Base-by-base conservation (phyloP, 192 early-diverging fungal genomes). In the Gigaspora rosea region DNA sequence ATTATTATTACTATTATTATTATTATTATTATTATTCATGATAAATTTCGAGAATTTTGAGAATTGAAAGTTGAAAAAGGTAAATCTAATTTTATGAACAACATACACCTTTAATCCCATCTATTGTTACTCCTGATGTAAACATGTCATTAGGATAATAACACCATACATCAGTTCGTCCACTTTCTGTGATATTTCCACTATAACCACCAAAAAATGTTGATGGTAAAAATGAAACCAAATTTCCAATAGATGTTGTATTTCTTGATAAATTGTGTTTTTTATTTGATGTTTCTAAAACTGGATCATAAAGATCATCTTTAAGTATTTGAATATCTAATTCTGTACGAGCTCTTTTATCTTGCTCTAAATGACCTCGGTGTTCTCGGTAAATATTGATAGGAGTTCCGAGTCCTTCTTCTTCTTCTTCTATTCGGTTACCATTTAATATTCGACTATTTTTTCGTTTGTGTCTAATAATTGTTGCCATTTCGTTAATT, bases 261-360 rank as follows among this genome's bases (percentile, higher is more conserved):
- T 13, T 18, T 56, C 15, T 13, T 56, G 13, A 56, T 56, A 56
- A 56, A 2, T 13, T 18, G 12, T 13, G 18, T 56, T 18, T 2
- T 16, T 12, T 12, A 18, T 13, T 8, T 56, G 52, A 15, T 56
- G 52, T 16, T 54, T 13, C 12, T 5, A 56, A 56, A 5, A 15
- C 52, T 15, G 65, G 65, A 67, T 48, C 65, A 67, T 67, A 67
- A 46, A 67, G 36, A 33, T 67, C 65, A 41, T 67, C 65, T 20
- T 67, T 67, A 27, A 67, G 16, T 32, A 67, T 48, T 7, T 67
- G 35, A 48, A 35, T 67, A 67, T 67, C 65, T 67, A 67, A 49
- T 48, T 67, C 65, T 48, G 36, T 49, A 48, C 65, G 35, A n/a
- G 65, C 65, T 67, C 41, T 67, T 49, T 67, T 67, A 49, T 67